Percentiles rank a stretch among this genome's conserved stretches.
Conservation (phyloP, 2,329 filamentous ascomycete genomes). For the Chaetomium olivaceum region DNA sequence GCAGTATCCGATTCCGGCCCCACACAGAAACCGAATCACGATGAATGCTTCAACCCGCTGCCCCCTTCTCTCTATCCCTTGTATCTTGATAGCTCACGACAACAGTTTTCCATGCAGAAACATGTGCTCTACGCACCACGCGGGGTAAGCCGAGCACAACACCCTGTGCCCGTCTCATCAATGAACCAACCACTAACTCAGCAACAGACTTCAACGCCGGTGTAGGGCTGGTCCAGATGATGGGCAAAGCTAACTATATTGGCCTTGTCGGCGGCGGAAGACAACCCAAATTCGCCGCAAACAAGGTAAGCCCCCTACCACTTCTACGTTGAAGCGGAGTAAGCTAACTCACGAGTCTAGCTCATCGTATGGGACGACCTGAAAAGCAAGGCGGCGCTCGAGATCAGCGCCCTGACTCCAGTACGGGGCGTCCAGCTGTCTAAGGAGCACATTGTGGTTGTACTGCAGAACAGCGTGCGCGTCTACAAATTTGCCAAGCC, state of each 20-base stretch:
- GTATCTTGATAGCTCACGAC: slow-evolving; percentile 33
- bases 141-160: slow-evolving; percentile 35
- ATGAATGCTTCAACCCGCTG: neutral
- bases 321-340: neutral
- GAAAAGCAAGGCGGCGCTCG: slow-evolving; percentile 68
- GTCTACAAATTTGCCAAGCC: slow-evolving; percentile 77
- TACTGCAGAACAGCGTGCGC: slow-evolving; percentile 77
- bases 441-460: slow-evolving; percentile 73
- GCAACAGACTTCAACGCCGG: slow-evolving; percentile 73
- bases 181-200: slow-evolving; percentile 6
- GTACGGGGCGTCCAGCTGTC: slow-evolving; percentile 79
- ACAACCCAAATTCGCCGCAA: slow-evolving; percentile 81
- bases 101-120: slow-evolving; percentile 70
- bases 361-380: slow-evolving; percentile 91
- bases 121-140: slow-evolving; percentile 65
- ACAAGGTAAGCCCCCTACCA: slow-evolving; percentile 60
- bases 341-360: slow-evolving; percentile 39
- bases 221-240: slow-evolving; percentile 81
- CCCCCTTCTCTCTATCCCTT: neutral
- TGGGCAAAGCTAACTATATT: slow-evolving; percentile 82
- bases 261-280: slow-evolving; percentile 87
- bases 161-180: neutral
- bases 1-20: slow-evolving; percentile 2
- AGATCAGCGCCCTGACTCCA: slow-evolving; percentile 79
- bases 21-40: neutral